Base-by-base conservation (phyloP, 345 rosid genomes). In the Turnera subulata region DNA sequence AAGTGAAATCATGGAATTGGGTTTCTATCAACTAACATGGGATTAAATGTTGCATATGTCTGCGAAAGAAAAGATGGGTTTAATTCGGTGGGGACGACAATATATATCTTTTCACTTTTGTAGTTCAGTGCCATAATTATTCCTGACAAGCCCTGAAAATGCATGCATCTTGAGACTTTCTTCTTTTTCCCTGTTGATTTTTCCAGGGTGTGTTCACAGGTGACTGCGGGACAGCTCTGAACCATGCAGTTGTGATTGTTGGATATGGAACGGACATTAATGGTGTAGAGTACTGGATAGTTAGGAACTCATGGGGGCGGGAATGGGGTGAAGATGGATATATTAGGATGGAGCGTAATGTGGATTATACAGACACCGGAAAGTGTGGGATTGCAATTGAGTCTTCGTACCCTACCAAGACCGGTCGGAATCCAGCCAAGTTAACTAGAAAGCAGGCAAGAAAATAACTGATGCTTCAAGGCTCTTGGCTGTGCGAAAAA, bases 281-380 rank as follows among this genome's bases (percentile, higher is more conserved):
- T 9, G 89, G 85, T 62, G 75, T 72, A 20, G 79, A 79, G 48
- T 82, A 85, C 46, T 85, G 92, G 92, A 80, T 74, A 7, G 89
- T 85, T 65, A 77, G 64, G 63, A 85, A 81, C 45, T 85, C 89
- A 1, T 85, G 93, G 89, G 93, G 89, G 23, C 10, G 66, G 0
- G 80, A 73, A 59, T 85, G 86, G 93, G 93, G 93, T 48, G 86
- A 85, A 77, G 76, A 73, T 46, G 89, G 93, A 5, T 83, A 78
- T 57, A 69, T 73, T 20, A 75, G 89, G 75, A 71, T 85, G 69
- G 55, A 79, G 59, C 78, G 85, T 7, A 79, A 82, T 9, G 54
- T 81, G 33, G 38, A 69, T 0, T 76, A 69, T 13, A 55, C 50
- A 54, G 76, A 72, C 49, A n/a, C n/a, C n/a, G 93, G 93, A 12